Base-by-base conservation (phyloP, 2,329 filamentous ascomycete genomes). In the Penicillium sp. region DNA sequence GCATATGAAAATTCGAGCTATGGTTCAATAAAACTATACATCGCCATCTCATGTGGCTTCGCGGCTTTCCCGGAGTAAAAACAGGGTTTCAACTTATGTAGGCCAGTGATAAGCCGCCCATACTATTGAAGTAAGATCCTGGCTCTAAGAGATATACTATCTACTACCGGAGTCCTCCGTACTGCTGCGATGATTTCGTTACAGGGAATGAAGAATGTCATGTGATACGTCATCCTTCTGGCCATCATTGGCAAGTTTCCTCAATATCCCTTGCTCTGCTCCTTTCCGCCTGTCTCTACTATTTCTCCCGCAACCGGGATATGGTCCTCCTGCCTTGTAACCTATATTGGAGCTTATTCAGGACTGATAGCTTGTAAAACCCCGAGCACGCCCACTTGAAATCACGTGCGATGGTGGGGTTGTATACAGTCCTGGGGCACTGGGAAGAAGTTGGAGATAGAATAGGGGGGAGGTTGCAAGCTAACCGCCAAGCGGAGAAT, bases 321-420 rank as follows among this genome's bases (percentile, higher is more conserved):
- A 41, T 41, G 35, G 5, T 5, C 13, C 35, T 41, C 35, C 35
- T 41, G 35, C 11, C 35, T 41, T 41, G 35, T 41, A 41, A 41
- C 8, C 1, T 41, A 3, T 15, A 13, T 7, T 11, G 15, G 35
- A 5, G 35, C 35, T 13, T 41, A 2, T 41, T 41, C 5, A 11
- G 15, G 13, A 17, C 35, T 9, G 13, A 15, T 15, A 15, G 35
- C 35, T 41, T 26, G 26, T 2, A 41, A 41, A 9, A 4, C 31
- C 31, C 31, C 19, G 23, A 19, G 19, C 19, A 35, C 30, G 15
- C 5, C n/a, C 17, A 7, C 31, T 26, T 41, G 26, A 23, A 46
- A 58, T 55, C 50, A 60, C 51, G 58, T 55, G 58, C 7, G 5
- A 49, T 49, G 19, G 50, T 60, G 50, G 58, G 57, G 50, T 41